Conservation (phyloP, 257 asterid genomes). For the Solanum appendiculatum region DNA sequence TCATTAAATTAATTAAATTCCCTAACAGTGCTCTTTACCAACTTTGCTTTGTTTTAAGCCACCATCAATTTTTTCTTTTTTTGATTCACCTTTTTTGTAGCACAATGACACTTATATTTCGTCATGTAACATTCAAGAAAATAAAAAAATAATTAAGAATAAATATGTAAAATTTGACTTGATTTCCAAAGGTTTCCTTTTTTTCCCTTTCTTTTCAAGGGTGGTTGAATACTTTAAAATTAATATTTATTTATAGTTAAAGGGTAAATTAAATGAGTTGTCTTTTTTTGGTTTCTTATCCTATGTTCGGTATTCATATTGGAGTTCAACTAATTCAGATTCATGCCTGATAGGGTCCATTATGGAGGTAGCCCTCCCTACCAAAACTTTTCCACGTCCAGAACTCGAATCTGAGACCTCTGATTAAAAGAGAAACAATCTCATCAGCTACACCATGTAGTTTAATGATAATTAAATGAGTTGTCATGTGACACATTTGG, state of each 20-base stretch:
- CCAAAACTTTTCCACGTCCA: too few species aligned
- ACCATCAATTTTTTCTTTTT: neutral
- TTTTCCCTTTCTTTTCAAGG: neutral
- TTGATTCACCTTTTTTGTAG: neutral
- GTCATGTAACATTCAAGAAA: neutral
- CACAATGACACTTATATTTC: neutral
- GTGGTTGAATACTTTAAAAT: neutral
- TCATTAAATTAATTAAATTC: neutral
- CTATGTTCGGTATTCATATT: neutral
- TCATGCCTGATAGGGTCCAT: neutral
- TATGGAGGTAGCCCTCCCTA: neutral
- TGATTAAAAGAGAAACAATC: too few species aligned
- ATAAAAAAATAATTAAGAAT: neutral
- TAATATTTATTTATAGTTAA: neutral
- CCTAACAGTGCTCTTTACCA: neutral
- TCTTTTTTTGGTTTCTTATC: neutral
- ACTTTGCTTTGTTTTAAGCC: neutral
- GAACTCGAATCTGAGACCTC: neutral
- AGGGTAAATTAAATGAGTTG: neutral
- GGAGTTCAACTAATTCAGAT: neutral
- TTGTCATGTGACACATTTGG: neutral
- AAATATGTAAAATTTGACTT: neutral
- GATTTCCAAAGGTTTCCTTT: neutral
- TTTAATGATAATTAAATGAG: neutral
- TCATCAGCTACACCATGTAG: fast-evolving